phyloP scores from a whole-genome alignment of 305 asterid genomes.

The Rubia tinctorum region DNA sequence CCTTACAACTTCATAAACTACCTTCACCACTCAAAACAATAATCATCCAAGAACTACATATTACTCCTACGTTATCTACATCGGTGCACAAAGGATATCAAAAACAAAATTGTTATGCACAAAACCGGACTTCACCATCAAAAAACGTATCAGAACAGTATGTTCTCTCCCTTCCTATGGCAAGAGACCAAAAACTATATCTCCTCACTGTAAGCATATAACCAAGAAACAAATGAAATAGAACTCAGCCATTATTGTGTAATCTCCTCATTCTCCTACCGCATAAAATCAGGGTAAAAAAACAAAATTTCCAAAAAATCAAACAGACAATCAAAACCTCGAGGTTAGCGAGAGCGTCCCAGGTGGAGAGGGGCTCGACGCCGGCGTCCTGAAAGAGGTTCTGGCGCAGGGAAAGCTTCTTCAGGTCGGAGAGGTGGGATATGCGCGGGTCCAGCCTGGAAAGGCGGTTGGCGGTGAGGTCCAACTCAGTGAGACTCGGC shows the following conservation, averaged over 20 bases:
- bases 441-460: constrained; percentile 80
- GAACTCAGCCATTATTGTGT: not conserved
- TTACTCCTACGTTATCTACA: not conserved
- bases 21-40: too few species aligned
- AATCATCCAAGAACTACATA: not conserved
- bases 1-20: not conserved
- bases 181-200: not conserved
- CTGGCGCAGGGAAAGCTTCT: constrained; percentile 88
- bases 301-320: not conserved
- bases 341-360: constrained; percentile 60
- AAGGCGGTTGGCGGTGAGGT: constrained; percentile 83
- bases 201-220: not conserved
- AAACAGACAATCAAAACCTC: constrained; percentile 35
- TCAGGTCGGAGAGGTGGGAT: constrained; percentile 61
- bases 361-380: constrained; percentile 60
- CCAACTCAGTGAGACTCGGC: constrained; percentile 58
- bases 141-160: not conserved
- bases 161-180: not conserved
- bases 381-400: constrained; percentile 66
- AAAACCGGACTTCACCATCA: not conserved
- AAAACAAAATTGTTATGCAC: not conserved
- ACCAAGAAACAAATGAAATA: not conserved
- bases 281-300: not conserved
- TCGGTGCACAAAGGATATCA: not conserved
- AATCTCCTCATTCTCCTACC: too few species aligned